Conservation (phyloP, 164 flowering plant species). For the Piper longum region DNA sequence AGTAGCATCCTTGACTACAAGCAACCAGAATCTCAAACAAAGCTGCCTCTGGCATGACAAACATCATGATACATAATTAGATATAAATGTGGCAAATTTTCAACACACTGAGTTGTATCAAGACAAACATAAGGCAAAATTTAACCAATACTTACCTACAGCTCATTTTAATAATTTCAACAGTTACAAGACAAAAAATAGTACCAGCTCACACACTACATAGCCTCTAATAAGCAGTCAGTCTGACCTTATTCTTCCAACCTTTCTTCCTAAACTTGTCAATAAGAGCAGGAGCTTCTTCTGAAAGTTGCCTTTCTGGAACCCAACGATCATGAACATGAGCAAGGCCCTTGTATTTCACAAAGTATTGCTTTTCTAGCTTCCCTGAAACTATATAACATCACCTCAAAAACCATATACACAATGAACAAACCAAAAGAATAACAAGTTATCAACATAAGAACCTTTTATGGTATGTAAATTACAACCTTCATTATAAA, state of each 20-base stretch:
- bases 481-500: background rate
- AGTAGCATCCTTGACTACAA: no score
- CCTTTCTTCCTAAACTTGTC: conserved; percentile 27
- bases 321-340: conserved; percentile 73
- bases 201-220: no score
- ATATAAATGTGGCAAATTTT: no score
- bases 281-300: conserved; percentile 43
- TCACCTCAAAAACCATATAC: background rate
- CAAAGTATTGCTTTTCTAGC: conserved; percentile 47
- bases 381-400: conserved; percentile 21
- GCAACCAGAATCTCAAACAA: no score
- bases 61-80: no score
- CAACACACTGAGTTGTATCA: no score
- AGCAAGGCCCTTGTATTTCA: conserved; percentile 64
- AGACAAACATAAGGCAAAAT: no score
- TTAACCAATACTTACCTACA: no score
- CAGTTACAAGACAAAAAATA: no score
- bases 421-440: background rate
- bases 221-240: background rate
- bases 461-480: background rate
- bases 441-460: background rate
- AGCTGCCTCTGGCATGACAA: no score
- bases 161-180: no score
- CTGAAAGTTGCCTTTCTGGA: conserved; percentile 34
- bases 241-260: conserved; percentile 4